Evolutionary conservation across 169 alveolate species (phyloP).

Genomic region (Cryptosporidium ryanae): DNA sequence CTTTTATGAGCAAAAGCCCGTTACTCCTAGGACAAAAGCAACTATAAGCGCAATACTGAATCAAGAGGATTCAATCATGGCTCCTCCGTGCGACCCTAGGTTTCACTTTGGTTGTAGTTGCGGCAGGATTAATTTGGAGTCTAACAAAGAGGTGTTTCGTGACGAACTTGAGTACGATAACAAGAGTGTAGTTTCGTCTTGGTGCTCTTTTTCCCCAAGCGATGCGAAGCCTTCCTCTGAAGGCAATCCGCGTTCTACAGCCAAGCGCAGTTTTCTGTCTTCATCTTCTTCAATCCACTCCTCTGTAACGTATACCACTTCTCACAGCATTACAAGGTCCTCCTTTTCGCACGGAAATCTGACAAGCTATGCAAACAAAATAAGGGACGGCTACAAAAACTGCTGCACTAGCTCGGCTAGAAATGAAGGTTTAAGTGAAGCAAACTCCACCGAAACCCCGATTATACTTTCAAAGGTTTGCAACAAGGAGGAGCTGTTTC

Average conservation of each 20-base stretch:
- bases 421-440: background rate
- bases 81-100: slow-evolving; percentile 75
- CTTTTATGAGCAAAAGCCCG: slow-evolving; percentile 8
- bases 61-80: slow-evolving; percentile 54
- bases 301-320: slow-evolving; percentile 40
- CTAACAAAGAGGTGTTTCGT: no score
- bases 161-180: background rate
- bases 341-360: slow-evolving; percentile 19
- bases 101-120: slow-evolving; percentile 72
- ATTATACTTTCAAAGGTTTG: slow-evolving; percentile 44
- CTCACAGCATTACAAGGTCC: slow-evolving; percentile 57
- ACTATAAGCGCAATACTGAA: slow-evolving; percentile 52
- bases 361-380: background rate
- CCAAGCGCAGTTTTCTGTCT: background rate
- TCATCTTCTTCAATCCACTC: slow-evolving; percentile 28
- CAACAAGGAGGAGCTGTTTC: slow-evolving; percentile 22
- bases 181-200: background rate
- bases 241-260: no score
- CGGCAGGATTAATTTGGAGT: slow-evolving; percentile 6
- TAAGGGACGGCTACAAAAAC: no score
- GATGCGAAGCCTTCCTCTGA: no score
- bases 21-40: slow-evolving; percentile 71
- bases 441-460: background rate
- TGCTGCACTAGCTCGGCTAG: background rate
- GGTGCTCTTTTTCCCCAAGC: no score